Evolutionary conservation across 1,284 basidiomycete species (phyloP).

Genomic region (Microbotryum lychnidis-dioicae): DNA sequence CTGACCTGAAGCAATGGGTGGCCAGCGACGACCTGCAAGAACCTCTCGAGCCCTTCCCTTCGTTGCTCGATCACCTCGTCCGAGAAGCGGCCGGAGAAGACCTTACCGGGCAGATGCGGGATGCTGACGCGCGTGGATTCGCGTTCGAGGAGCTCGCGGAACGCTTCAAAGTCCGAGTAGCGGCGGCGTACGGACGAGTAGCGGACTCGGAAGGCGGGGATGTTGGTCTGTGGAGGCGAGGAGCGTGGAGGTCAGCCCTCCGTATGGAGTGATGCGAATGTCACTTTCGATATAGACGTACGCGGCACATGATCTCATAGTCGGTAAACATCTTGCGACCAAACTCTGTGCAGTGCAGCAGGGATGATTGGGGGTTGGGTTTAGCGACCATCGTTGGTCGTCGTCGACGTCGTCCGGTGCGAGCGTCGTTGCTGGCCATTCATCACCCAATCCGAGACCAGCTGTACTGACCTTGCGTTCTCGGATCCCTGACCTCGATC

Average conservation of each 20-base stretch:
- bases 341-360: slow-evolving; percentile 52
- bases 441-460: background rate
- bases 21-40: slow-evolving; percentile 91
- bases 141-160: slow-evolving; percentile 93
- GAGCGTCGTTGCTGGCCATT: background rate
- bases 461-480: slow-evolving; percentile 73
- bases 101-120: slow-evolving; percentile 87
- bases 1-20: slow-evolving; percentile 88
- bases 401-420: background rate
- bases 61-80: slow-evolving; percentile 93
- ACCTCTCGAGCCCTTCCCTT: slow-evolving; percentile 87
- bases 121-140: slow-evolving; percentile 97
- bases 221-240: slow-evolving; percentile 66
- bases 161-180: slow-evolving; percentile 98
- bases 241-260: background rate
- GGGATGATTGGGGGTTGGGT: background rate
- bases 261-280: background rate
- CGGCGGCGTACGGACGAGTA: slow-evolving; percentile 90
- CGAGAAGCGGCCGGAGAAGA: slow-evolving; percentile 64
- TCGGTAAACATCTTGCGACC: slow-evolving; percentile 98
- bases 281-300: slow-evolving; percentile 35
- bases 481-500: slow-evolving; percentile 93
- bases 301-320: slow-evolving; percentile 97
- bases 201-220: slow-evolving; percentile 94
- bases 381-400: no score